Percentiles rank a stretch among this genome's conserved stretches.
phyloP scores from a whole-genome alignment of 2,329 filamentous ascomycete species.

The Xylaria sp. region DNA sequence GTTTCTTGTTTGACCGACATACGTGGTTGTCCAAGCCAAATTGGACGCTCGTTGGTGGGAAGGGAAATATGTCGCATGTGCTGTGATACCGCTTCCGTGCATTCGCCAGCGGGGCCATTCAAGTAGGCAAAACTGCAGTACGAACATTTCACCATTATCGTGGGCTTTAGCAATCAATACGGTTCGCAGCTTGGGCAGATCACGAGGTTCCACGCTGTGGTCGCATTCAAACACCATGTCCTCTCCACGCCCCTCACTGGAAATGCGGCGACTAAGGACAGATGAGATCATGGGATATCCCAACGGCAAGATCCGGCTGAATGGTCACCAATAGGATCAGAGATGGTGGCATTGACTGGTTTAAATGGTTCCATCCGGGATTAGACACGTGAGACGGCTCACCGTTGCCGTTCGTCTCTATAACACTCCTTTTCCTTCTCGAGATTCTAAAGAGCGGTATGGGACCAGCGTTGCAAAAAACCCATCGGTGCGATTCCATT shows the following conservation, averaged over 20 bases:
- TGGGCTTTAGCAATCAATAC: neutral
- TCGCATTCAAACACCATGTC: conserved; percentile 17
- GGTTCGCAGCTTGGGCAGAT: neutral
- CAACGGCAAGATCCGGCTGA: conserved; percentile 25
- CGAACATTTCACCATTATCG: neutral
- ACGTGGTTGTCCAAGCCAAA: conserved; percentile 1
- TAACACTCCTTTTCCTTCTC: conserved; percentile 2
- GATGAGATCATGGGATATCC: conserved; percentile 21
- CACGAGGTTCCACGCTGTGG: conserved; percentile 16
- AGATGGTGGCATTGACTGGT: conserved; percentile 3
- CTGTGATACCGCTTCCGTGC: neutral
- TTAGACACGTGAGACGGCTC: conserved; percentile 4
- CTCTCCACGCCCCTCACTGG: conserved; percentile 1
- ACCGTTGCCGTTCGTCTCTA: conserved; percentile 1
- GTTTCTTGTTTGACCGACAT: conserved; percentile 1
- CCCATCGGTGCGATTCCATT: neutral
- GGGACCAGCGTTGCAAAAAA: neutral
- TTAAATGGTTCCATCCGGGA: conserved; percentile 1
- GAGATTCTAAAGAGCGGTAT: neutral
- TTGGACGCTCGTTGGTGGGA: conserved; percentile 11
- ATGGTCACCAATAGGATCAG: conserved; percentile 31
- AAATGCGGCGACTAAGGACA: conserved; percentile 20
- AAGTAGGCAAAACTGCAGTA: neutral
- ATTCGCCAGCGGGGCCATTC: neutral
- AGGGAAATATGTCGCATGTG: conserved; percentile 1